These are phyloP conservation scores for Trypanosoma avium DNA, from an alignment of 208 protist species.

Conservation along the genomic window DNA sequence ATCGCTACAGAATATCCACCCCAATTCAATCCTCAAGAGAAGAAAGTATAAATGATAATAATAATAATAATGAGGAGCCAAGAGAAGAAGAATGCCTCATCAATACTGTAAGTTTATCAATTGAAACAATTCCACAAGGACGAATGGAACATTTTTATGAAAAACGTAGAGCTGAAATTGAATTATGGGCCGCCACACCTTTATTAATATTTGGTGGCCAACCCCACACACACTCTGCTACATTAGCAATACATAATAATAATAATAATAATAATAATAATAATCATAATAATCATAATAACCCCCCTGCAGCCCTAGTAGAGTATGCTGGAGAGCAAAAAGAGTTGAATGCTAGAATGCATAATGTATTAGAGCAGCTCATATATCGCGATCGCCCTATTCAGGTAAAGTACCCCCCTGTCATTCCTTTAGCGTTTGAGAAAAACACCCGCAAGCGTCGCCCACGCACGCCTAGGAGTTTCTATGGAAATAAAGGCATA, in stretches of 20 bases:
- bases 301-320: no score
- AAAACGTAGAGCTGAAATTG: not conserved
- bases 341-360: conserved; percentile 43
- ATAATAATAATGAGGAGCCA: not conserved
- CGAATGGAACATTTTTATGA: not conserved
- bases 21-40: not conserved
- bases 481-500: conserved; percentile 50
- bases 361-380: conserved; percentile 61
- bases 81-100: not conserved
- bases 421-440: conserved; percentile 43
- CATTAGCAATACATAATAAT: not conserved
- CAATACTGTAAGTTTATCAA: not conserved
- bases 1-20: not conserved
- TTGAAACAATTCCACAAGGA: not conserved
- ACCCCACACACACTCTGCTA: not conserved
- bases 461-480: conserved; percentile 62
- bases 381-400: conserved; percentile 40
- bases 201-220: not conserved
- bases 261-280: no score
- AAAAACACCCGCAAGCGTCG: conserved; percentile 37
- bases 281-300: no score
- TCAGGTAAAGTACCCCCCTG: conserved; percentile 39
- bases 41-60: not conserved
- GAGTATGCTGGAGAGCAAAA: conserved; percentile 59
- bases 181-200: conserved; percentile 7